Conservation (phyloP, 2,329 filamentous ascomycete genomes). For the Diaporthe batatas region DNA sequence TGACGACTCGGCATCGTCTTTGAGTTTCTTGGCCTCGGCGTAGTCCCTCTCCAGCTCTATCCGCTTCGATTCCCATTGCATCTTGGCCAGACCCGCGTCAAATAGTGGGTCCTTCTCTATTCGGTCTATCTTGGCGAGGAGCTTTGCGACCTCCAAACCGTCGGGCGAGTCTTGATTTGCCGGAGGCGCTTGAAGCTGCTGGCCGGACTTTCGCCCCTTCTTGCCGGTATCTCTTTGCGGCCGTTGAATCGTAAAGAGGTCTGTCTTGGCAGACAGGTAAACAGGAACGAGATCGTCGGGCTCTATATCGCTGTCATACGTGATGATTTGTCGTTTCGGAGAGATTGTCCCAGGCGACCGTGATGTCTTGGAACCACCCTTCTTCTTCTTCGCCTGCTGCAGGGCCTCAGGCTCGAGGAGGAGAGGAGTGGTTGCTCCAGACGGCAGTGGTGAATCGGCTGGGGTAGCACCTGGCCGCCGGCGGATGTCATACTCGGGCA, state of each 20-base stretch:
- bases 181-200: conserved; percentile 42
- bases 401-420: conserved; percentile 53
- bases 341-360: conserved; percentile 49
- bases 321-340: conserved; percentile 59
- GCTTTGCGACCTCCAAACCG: conserved; percentile 68
- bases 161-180: conserved; percentile 45
- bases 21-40: conserved; percentile 61
- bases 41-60: conserved; percentile 74
- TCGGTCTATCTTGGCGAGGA: conserved; percentile 79
- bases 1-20: conserved; percentile 50
- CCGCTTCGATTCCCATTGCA: conserved; percentile 72
- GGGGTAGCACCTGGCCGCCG: conserved; percentile 55
- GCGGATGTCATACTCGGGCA: conserved; percentile 77
- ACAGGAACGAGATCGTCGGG: conserved; percentile 80
- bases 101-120: conserved; percentile 86
- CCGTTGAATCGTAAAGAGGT: conserved; percentile 73
- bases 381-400: conserved; percentile 51
- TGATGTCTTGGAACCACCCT: conserved; percentile 50
- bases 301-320: conserved; percentile 79
- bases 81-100: conserved; percentile 74
- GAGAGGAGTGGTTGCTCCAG: conserved; percentile 64
- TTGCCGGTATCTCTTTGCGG: conserved; percentile 61
- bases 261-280: conserved; percentile 81
- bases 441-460: conserved; percentile 62
- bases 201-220: conserved; percentile 50